phyloP scores from a whole-genome alignment of 495 filamentous ascomycete species.

The Talaromyces nanjingensis region DNA sequence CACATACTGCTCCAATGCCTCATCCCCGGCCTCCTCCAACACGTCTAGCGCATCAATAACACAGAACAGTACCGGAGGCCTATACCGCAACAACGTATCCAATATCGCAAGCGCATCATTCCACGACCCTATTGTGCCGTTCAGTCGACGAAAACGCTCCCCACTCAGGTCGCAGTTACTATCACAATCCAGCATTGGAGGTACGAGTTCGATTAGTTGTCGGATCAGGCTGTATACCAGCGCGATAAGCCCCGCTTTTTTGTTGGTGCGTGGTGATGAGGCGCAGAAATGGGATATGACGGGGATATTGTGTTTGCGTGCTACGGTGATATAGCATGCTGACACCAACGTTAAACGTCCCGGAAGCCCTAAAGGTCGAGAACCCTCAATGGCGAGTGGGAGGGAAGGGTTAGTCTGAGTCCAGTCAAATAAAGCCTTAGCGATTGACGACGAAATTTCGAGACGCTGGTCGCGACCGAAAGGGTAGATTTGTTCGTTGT shows the following conservation, averaged over 20 bases:
- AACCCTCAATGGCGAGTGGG: slow-evolving; percentile 32
- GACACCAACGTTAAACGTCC: slow-evolving; percentile 26
- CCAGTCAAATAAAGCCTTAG: slow-evolving; percentile 4
- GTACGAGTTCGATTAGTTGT: slow-evolving; percentile 39
- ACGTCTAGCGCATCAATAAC: slow-evolving; percentile 36
- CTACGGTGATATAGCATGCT: slow-evolving; percentile 28
- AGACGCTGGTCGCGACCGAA: slow-evolving; percentile 24
- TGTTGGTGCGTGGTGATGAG: slow-evolving; percentile 7
- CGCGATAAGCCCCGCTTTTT: slow-evolving; percentile 26
- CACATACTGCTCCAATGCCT: slow-evolving; percentile 24
- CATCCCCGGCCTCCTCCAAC: slow-evolving; percentile 21
- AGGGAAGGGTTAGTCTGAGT: slow-evolving; percentile 20
- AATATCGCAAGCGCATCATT: slow-evolving; percentile 33
- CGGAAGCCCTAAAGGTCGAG: slow-evolving; percentile 18
- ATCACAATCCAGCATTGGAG: slow-evolving; percentile 34
- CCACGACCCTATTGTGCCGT: slow-evolving; percentile 34
- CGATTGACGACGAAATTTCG: neutral
- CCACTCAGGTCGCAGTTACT: slow-evolving; percentile 29
- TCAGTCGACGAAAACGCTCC: slow-evolving; percentile 32
- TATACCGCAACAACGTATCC: slow-evolving; percentile 32
- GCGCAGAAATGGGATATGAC: slow-evolving; percentile 39
- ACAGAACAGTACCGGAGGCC: slow-evolving; percentile 36
- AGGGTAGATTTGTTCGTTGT: slow-evolving; percentile 30
- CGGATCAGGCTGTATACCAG: slow-evolving; percentile 43
- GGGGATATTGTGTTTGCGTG: slow-evolving; percentile 30